Conservation (phyloP, 352 stramenopile species). For the Phytophthora vignae region DNA sequence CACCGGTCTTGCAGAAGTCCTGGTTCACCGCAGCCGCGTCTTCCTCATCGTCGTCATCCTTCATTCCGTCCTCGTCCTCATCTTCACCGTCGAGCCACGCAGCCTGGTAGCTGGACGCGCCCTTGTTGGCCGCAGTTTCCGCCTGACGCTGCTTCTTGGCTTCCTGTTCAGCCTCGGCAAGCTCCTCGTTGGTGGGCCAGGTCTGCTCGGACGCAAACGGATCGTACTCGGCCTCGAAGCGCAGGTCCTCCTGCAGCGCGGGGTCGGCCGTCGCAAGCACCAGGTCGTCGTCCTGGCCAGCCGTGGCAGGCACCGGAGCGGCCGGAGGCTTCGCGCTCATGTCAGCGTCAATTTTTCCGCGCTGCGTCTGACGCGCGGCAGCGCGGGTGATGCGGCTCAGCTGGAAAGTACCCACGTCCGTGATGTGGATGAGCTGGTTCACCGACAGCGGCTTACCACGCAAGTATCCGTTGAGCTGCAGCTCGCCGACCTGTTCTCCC, state of each 20-base stretch:
- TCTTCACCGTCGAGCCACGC: conserved; percentile 92
- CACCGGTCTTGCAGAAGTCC: conserved; percentile 83
- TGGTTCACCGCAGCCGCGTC: conserved; percentile 59
- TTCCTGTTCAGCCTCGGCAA: conserved; percentile 86
- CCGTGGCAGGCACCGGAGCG: conserved; percentile 10
- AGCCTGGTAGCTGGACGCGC: conserved; percentile 95
- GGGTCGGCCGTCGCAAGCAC: conserved; percentile 76
- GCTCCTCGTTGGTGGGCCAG: conserved; percentile 96
- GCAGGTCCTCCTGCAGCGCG: conserved; percentile 80
- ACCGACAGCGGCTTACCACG: conserved; percentile 94
- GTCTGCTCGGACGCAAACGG: conserved; percentile 98
- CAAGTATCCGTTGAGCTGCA: conserved; percentile 96
- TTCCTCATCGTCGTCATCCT: conserved; percentile 67
- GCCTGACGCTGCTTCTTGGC: conserved; percentile 69
- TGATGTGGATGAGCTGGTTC: conserved; percentile 97
- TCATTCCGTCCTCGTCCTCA: conserved; percentile 64
- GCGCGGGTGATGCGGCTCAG: conserved; percentile 77
- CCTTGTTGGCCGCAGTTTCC: conserved; percentile 48
- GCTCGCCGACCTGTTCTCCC: conserved; percentile 60
- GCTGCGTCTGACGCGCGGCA: conserved; percentile 52
- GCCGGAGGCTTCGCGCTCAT: conserved; percentile 32
- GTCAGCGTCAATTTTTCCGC: conserved; percentile 45
- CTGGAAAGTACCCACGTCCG: conserved; percentile 95
- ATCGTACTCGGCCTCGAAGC: conserved; percentile 92
- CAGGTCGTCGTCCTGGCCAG: conserved; percentile 40